These are phyloP conservation scores for Circinella umbellata DNA, from an alignment of 371 early-diverging fungal species.

Conservation along the genomic window DNA sequence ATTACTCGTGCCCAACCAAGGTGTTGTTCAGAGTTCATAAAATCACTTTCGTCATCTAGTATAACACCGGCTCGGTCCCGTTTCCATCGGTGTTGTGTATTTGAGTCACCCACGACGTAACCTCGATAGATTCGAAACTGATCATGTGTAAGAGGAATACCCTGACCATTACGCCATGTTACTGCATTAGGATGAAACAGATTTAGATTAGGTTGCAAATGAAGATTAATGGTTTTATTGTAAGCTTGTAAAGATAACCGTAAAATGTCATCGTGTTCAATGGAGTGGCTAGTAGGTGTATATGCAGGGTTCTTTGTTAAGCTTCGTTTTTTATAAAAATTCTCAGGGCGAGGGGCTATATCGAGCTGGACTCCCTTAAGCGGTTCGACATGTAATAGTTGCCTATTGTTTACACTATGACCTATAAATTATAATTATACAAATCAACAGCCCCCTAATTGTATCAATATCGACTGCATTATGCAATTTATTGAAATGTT, in stretches of 20 bases:
- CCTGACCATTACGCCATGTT: conserved; percentile 26
- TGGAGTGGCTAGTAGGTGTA: conserved; percentile 22
- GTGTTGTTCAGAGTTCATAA: not conserved
- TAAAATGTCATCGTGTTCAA: conserved; percentile 61
- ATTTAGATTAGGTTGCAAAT: conserved; percentile 75
- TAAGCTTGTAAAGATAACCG: conserved; percentile 67
- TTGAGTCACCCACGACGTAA: conserved; percentile 30
- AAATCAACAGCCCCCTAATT: not conserved
- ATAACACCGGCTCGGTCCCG: conserved; percentile 30
- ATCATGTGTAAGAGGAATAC: conserved; percentile 26
- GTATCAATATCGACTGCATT: not conserved
- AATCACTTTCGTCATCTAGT: conserved; percentile 31
- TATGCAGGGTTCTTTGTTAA: conserved; percentile 35
- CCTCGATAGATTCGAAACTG: conserved; percentile 48
- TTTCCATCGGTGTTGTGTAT: conserved; percentile 39
- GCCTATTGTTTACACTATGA: conserved; percentile 31
- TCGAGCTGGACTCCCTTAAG: conserved; percentile 28
- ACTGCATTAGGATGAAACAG: conserved; percentile 76
- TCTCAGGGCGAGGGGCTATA: conserved; percentile 39
- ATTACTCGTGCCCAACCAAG: conserved; percentile 75
- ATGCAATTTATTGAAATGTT: not conserved
- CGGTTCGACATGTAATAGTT: conserved; percentile 36
- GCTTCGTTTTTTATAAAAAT: conserved; percentile 38
- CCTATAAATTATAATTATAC: conserved; percentile 9
- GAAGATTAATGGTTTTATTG: conserved; percentile 74